Evolutionary conservation across 2,329 filamentous ascomycete genomes (phyloP).

Genomic region (Colletotrichum sp.): DNA sequence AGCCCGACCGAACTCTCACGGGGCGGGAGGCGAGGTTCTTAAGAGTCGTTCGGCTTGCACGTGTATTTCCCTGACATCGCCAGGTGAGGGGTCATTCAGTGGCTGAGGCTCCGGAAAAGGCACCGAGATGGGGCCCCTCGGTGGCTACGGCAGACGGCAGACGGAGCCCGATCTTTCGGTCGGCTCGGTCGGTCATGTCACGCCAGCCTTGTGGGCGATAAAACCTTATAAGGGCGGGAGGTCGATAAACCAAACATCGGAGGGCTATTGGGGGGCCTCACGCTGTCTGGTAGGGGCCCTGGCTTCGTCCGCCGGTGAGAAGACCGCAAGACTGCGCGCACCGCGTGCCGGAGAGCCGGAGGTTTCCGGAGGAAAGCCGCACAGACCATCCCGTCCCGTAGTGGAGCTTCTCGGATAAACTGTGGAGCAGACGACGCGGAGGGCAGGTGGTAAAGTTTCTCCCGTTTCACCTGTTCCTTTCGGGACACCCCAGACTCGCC

Average conservation of each 20-base stretch:
- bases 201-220: not conserved
- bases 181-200: not conserved
- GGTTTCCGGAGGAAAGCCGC: not conserved
- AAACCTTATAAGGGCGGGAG: not conserved
- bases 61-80: not conserved
- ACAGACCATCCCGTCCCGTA: not conserved
- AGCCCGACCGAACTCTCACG: not conserved
- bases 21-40: not conserved
- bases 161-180: not conserved
- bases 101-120: not conserved
- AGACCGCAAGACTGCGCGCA: not conserved
- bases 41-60: not conserved
- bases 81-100: not conserved
- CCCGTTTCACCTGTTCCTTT: constrained; percentile 10
- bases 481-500: not conserved
- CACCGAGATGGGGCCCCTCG: not conserved
- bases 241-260: not conserved
- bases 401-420: not conserved
- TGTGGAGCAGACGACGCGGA: not conserved
- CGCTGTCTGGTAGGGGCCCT: not conserved
- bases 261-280: not conserved
- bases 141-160: not conserved
- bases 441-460: not conserved
- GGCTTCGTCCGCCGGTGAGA: not conserved
- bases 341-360: not conserved